phyloP scores from a whole-genome alignment of 805 yeast genomes.

The Kuraishia capsulata region DNA sequence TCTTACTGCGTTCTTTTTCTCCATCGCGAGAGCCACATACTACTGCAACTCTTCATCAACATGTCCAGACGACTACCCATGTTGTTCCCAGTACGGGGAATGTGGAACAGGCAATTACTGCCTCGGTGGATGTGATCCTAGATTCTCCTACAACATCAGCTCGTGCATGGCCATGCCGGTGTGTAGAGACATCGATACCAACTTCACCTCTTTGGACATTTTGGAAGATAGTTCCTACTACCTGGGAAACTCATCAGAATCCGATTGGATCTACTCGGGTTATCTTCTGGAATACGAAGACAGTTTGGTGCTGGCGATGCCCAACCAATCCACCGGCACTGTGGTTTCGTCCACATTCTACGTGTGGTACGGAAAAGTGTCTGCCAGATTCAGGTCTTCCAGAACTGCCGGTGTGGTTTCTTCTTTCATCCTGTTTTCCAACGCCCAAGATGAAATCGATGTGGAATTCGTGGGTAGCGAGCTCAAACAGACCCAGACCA shows the following conservation, averaged over 20 bases:
- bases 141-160: slow-evolving; percentile 48
- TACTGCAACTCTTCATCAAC: slow-evolving; percentile 41
- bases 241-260: slow-evolving; percentile 60
- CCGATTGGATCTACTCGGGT: slow-evolving; percentile 68
- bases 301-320: slow-evolving; percentile 67
- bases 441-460: slow-evolving; percentile 87
- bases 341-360: slow-evolving; percentile 71
- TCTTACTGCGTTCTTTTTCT: slow-evolving; percentile 1
- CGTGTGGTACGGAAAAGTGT: slow-evolving; percentile 82
- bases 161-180: slow-evolving; percentile 86
- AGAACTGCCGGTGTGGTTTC: slow-evolving; percentile 74
- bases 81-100: slow-evolving; percentile 70
- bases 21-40: slow-evolving; percentile 7
- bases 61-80: slow-evolving; percentile 78
- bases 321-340: slow-evolving; percentile 64
- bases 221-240: slow-evolving; percentile 15
- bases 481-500: slow-evolving; percentile 59
- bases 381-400: slow-evolving; percentile 63
- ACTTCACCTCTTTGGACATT: slow-evolving; percentile 25
- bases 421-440: slow-evolving; percentile 73
- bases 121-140: slow-evolving; percentile 82
- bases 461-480: slow-evolving; percentile 78
- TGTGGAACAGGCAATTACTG: slow-evolving; percentile 40
- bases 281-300: slow-evolving; percentile 44
- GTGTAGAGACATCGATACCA: slow-evolving; percentile 41